phyloP scores from a whole-genome alignment of 2,329 filamentous ascomycete genomes.

The Chaetomiaceae sp. region DNA sequence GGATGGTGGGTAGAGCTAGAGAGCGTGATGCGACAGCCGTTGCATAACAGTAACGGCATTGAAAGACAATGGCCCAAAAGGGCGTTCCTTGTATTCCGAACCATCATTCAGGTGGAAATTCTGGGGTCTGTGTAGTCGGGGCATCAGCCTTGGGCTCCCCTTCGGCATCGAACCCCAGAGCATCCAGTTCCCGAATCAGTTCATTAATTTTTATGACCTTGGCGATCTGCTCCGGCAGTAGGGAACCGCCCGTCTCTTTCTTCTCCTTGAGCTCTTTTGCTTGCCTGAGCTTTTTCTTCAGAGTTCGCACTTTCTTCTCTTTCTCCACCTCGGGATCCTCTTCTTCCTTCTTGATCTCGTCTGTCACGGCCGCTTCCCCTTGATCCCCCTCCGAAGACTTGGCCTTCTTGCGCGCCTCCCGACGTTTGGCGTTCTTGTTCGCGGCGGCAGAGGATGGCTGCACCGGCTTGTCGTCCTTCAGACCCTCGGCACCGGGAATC shows the following conservation, averaged over 20 bases:
- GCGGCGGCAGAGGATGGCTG: constrained; percentile 46
- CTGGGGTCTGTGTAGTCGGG: neutral
- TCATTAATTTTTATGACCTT: constrained; percentile 98
- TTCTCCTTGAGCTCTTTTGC: constrained; percentile 86
- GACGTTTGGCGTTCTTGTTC: constrained; percentile 83
- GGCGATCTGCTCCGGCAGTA: constrained; percentile 91
- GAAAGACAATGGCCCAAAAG: neutral
- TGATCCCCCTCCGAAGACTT: constrained; percentile 57
- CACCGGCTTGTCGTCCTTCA: constrained; percentile 43
- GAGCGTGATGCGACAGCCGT: neutral
- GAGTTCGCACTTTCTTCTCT: constrained; percentile 86
- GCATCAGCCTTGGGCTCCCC: constrained; percentile 49
- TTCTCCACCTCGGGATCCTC: constrained; percentile 69
- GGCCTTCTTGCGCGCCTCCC: constrained; percentile 53
- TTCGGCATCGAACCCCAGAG: constrained; percentile 76
- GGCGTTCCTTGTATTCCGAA: neutral
- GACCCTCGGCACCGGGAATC: constrained; percentile 68
- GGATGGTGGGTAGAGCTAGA: no score
- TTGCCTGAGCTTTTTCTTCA: constrained; percentile 93
- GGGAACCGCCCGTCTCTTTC: constrained; percentile 76
- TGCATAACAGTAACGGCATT: neutral
- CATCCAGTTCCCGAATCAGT: constrained; percentile 80
- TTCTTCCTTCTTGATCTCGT: no score
- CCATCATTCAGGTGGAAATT: neutral
- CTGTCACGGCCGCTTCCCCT: constrained; percentile 37